phyloP scores from a whole-genome alignment of 306 rosid genomes.

The Rubus idaeus region DNA sequence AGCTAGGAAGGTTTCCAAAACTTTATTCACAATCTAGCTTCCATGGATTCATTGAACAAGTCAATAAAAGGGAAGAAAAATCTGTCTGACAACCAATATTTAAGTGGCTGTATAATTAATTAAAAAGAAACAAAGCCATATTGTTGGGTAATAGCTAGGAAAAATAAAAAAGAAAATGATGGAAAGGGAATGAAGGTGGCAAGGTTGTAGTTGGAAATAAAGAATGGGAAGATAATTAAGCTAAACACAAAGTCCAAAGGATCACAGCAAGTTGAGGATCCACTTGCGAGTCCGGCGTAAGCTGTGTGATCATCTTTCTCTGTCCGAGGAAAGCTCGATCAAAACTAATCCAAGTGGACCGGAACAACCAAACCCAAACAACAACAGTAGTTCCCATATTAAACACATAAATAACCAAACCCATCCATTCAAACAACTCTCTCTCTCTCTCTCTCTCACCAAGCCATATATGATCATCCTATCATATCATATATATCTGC shows the following conservation, averaged over 20 bases:
- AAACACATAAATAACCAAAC: neutral
- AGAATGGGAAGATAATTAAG: slow-evolving; percentile 17
- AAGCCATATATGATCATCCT: neutral
- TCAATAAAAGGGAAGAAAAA: too few relatives aligned
- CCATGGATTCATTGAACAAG: too few relatives aligned
- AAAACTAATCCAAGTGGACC: slow-evolving; percentile 49
- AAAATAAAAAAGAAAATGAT: too few relatives aligned
- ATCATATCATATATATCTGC: neutral
- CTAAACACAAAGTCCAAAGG: slow-evolving; percentile 46
- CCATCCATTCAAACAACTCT: neutral
- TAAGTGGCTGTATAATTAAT: too few relatives aligned
- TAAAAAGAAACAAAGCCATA: too few relatives aligned
- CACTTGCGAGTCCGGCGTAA: slow-evolving; percentile 76
- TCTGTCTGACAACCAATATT: too few relatives aligned
- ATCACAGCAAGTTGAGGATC: slow-evolving; percentile 79
- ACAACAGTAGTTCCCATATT: neutral
- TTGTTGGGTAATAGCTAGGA: too few relatives aligned
- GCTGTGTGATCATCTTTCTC: slow-evolving; percentile 40
- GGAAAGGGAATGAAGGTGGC: slow-evolving; percentile 13
- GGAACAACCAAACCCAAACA: neutral
- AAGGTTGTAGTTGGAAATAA: slow-evolving; percentile 40
- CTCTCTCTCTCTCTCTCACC: neutral
- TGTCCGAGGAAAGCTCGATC: slow-evolving; percentile 14
- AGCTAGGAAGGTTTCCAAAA: too few relatives aligned
- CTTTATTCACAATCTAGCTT: too few relatives aligned